phyloP scores from a whole-genome alignment of 495 filamentous ascomycete species.

The Aspergillus affinis region DNA sequence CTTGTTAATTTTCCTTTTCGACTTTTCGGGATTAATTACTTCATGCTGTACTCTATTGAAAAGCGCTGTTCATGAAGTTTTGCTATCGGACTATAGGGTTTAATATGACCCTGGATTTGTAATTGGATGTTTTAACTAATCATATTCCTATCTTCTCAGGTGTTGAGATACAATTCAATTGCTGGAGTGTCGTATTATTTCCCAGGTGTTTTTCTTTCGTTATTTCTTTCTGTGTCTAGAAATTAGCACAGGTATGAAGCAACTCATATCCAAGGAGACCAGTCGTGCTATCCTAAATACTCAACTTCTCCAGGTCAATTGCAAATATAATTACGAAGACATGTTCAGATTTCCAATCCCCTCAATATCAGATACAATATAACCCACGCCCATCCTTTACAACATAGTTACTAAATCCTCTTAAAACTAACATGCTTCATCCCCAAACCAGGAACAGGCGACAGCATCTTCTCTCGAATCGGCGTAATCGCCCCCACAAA shows the following conservation, averaged over 20 bases:
- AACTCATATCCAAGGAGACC: too few relatives aligned
- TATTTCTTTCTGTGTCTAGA: too few relatives aligned
- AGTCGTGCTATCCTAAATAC: too few relatives aligned
- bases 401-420: constrained; percentile 23
- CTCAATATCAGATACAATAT: too few relatives aligned
- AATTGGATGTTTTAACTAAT: not conserved
- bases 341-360: too few relatives aligned
- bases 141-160: not conserved
- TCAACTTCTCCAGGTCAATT: too few relatives aligned
- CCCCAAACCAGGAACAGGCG: constrained; percentile 35
- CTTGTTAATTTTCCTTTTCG: constrained; percentile 15
- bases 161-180: not conserved
- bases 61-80: constrained; percentile 22
- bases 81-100: not conserved
- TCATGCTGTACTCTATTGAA: constrained; percentile 47
- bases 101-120: not conserved
- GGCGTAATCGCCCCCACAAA: constrained; percentile 43
- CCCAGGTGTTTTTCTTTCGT: too few relatives aligned
- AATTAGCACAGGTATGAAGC: too few relatives aligned
- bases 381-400: not conserved
- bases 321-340: too few relatives aligned
- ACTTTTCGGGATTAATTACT: constrained; percentile 27
- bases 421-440: constrained; percentile 46
- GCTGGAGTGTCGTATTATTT: not conserved
- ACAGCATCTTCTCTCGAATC: constrained; percentile 37